These are phyloP conservation scores for Hygrophila difformis DNA, from an alignment of 257 asterid species.

Conservation along the genomic window DNA sequence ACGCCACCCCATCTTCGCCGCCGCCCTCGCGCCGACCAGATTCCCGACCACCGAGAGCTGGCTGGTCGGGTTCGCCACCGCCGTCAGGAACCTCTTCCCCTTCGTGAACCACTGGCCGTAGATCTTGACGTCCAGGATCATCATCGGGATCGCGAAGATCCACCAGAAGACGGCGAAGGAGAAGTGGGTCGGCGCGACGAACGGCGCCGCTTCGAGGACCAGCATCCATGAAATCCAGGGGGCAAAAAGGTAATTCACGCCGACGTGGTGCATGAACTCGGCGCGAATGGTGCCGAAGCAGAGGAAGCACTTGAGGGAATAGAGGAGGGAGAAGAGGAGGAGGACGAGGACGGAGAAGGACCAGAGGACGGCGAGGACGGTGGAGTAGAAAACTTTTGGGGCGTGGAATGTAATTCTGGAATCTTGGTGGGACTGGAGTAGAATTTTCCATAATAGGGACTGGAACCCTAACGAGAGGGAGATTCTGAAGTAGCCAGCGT, in stretches of 20 bases:
- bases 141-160: constrained; percentile 37
- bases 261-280: constrained; percentile 54
- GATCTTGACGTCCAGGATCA: constrained; percentile 47
- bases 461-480: constrained; percentile 52
- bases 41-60: constrained; percentile 57
- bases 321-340: constrained; percentile 39
- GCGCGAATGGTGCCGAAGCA: constrained; percentile 28
- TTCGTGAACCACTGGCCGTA: constrained; percentile 75
- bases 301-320: constrained; percentile 38
- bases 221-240: constrained; percentile 76
- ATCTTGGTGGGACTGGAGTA: constrained; percentile 29
- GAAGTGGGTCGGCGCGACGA: constrained; percentile 19
- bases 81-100: constrained; percentile 35
- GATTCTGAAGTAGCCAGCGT: constrained; percentile 63
- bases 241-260: constrained; percentile 62
- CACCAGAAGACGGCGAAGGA: constrained; percentile 37
- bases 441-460: constrained; percentile 51
- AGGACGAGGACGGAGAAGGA: constrained; percentile 28
- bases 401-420: constrained; percentile 13
- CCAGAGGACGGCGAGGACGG: constrained; percentile 29
- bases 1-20: constrained; percentile 59
- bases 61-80: constrained; percentile 65
- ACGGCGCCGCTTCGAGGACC: constrained; percentile 52
- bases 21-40: constrained; percentile 66
- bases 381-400: constrained; percentile 19